Conservation (phyloP, 257 asterid species). For the Nemophila menziesii region DNA sequence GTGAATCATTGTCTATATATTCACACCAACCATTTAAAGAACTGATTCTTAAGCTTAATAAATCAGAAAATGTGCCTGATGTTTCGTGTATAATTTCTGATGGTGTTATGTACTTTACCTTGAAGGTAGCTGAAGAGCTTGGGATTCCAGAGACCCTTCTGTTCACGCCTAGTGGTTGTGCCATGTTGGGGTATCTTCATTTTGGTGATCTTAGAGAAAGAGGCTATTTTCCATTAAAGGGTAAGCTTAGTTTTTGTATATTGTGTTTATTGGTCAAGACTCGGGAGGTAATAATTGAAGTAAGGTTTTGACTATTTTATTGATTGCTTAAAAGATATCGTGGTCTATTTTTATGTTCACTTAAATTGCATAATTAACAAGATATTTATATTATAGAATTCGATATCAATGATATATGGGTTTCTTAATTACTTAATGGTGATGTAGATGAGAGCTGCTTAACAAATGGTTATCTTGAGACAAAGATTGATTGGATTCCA, state of each 20-base stretch:
- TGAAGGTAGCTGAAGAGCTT: conserved; percentile 18
- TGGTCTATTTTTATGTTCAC: no score
- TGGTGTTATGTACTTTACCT: conserved; percentile 21
- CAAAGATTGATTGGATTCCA: conserved; percentile 32
- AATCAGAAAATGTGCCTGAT: conserved; percentile 5
- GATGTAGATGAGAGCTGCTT: conserved; percentile 28
- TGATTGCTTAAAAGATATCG: no score
- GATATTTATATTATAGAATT: no score
- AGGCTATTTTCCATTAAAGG: conserved; percentile 21
- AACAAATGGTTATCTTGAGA: conserved; percentile 32
- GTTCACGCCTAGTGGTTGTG: conserved; percentile 23
- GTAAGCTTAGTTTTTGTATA: no score
- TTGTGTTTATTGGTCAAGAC: no score
- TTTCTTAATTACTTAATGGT: not conserved
- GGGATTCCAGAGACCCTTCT: conserved; percentile 13
- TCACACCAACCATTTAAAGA: conserved; percentile 14
- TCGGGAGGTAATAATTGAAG: no score
- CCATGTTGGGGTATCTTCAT: conserved; percentile 19
- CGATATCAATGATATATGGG: not conserved
- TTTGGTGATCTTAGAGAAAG: conserved; percentile 12
- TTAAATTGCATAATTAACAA: no score
- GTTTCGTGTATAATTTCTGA: conserved; percentile 17
- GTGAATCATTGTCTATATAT: conserved; percentile 13
- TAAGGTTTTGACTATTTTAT: no score
- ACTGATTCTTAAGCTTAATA: conserved; percentile 9